A percentile compares a stretch with the other conserved stretches of the same genome.
Conservation (phyloP, 2,329 filamentous ascomycete species). For the Arthrobotrys sinensis region DNA sequence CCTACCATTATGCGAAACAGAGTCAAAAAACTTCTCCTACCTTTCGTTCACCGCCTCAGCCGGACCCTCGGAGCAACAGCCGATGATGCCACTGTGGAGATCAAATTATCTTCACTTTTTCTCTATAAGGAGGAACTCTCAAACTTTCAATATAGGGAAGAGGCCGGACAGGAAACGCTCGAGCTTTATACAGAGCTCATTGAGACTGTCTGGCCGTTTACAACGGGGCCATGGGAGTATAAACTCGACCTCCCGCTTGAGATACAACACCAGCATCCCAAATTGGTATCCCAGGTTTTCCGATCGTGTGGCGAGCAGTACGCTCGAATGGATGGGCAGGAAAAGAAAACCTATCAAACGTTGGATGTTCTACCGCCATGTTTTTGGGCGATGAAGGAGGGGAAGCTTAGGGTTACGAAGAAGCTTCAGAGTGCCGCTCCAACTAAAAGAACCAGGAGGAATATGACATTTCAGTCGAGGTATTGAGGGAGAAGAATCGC, state of each 20-base stretch:
- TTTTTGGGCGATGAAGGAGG: conserved; percentile 12
- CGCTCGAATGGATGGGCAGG: neutral
- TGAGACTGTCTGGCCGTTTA: conserved; percentile 19
- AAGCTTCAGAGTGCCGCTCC: conserved; percentile 8
- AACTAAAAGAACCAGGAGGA: neutral
- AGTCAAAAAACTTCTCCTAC: conserved; percentile 19
- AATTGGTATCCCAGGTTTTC: conserved; percentile 9
- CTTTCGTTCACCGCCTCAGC: conserved; percentile 3
- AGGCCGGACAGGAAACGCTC: conserved; percentile 2
- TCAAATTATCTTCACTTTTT: conserved; percentile 11
- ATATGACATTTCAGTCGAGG: conserved; percentile 6
- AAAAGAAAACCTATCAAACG: conserved; percentile 6
- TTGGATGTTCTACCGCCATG: neutral
- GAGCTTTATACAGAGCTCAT: conserved; percentile 17
- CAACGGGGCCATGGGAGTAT: conserved; percentile 8
- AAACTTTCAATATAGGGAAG: conserved; percentile 25
- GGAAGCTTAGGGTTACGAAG: conserved; percentile 18
- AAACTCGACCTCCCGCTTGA: conserved; percentile 21
- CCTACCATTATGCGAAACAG: neutral
- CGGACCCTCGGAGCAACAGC: neutral
- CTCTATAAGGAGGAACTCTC: conserved; percentile 23
- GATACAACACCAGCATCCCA: conserved; percentile 13
- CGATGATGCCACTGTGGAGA: neutral
- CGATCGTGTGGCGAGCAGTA: conserved; percentile 1
- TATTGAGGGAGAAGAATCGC: neutral